phyloP scores from a whole-genome alignment of 305 asterid species.

The Fraxinus sp. region DNA sequence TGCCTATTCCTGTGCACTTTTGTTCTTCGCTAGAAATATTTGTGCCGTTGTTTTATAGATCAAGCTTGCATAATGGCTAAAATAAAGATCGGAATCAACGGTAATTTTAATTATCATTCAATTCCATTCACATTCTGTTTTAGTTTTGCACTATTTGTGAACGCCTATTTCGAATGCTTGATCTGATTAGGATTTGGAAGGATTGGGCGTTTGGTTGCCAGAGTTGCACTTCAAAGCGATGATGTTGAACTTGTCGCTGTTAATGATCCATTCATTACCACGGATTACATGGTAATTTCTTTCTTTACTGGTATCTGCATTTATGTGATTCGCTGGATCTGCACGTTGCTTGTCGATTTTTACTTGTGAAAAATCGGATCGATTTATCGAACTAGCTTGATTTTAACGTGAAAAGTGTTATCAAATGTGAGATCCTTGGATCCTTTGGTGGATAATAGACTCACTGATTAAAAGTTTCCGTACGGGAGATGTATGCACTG shows the following conservation, averaged over 20 bases:
- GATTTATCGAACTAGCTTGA: background rate
- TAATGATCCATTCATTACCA: slow-evolving; percentile 55
- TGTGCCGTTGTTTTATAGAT: background rate
- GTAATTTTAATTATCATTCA: slow-evolving; percentile 16
- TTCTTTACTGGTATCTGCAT: background rate
- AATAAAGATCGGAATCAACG: slow-evolving; percentile 64
- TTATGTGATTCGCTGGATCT: background rate
- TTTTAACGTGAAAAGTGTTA: background rate
- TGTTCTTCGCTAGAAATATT: background rate
- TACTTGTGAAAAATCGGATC: background rate
- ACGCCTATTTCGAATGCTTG: background rate
- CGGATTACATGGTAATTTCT: slow-evolving; percentile 50
- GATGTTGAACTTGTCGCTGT: slow-evolving; percentile 61
- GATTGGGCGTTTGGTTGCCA: slow-evolving; percentile 56
- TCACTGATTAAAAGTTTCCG: background rate
- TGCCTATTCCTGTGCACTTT: background rate
- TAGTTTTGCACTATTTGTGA: background rate
- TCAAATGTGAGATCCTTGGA: background rate
- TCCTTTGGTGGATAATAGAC: background rate
- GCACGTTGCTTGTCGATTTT: background rate
- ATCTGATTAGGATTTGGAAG: slow-evolving; percentile 47
- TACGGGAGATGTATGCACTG: background rate
- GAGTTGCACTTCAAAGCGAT: slow-evolving; percentile 54
- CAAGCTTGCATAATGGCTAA: slow-evolving; percentile 36
- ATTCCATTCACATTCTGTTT: background rate